phyloP scores from a whole-genome alignment of 805 yeast genomes.

The Candida dajiaensis region DNA sequence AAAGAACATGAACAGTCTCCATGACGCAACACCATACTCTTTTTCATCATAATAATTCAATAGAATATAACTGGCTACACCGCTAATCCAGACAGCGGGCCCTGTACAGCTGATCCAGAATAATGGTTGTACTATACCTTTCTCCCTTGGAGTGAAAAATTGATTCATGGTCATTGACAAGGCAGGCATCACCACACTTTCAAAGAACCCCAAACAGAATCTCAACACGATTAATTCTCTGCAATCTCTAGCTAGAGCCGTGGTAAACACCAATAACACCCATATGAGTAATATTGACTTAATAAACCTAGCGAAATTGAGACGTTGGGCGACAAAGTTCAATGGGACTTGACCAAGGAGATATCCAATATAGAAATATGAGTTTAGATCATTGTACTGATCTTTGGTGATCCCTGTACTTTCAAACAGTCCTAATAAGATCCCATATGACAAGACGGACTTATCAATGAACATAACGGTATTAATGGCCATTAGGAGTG shows the following conservation, averaged over 20 bases:
- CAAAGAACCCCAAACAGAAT: conserved; percentile 46
- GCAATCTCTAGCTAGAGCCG: conserved; percentile 38
- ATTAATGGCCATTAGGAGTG: background rate
- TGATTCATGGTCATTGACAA: conserved; percentile 42
- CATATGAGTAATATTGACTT: conserved; percentile 34
- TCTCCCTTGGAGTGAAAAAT: conserved; percentile 42
- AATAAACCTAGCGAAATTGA: conserved; percentile 27
- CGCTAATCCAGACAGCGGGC: background rate
- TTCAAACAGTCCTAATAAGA: conserved; percentile 1
- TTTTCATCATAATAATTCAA: conserved; percentile 27
- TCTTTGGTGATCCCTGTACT: background rate
- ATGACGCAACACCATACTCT: conserved; percentile 23
- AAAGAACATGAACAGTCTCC: conserved; percentile 42
- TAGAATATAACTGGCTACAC: background rate
- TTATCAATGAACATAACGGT: conserved; percentile 2
- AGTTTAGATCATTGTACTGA: conserved; percentile 1
- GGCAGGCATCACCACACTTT: conserved; percentile 37
- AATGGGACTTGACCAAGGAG: background rate
- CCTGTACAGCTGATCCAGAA: conserved; percentile 40
- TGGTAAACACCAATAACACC: conserved; percentile 40
- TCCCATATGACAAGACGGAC: background rate
- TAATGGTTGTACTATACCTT: conserved; percentile 46
- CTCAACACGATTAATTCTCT: conserved; percentile 42
- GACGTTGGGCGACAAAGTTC: background rate
- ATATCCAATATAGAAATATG: conserved; percentile 4